Conservation (phyloP, 106 monocot genomes). For the Ottelia alismoides region DNA sequence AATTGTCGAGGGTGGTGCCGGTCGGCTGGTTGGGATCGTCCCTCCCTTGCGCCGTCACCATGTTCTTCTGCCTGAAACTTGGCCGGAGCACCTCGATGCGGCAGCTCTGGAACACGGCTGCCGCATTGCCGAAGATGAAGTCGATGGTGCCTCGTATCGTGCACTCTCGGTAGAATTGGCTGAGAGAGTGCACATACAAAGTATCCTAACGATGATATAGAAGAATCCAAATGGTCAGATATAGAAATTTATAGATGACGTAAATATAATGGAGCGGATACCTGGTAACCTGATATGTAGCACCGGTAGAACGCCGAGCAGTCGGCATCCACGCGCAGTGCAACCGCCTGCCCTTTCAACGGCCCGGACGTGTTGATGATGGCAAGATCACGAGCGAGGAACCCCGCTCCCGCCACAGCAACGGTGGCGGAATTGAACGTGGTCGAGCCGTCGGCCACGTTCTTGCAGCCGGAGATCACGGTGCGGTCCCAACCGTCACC, state of each 20-base stretch:
- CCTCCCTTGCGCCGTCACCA: constrained; percentile 39
- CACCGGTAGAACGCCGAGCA: constrained; percentile 35
- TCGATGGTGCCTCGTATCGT: constrained; percentile 49
- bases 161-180: constrained; percentile 63
- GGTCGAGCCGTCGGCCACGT: constrained; percentile 57
- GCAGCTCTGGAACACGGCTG: constrained; percentile 45
- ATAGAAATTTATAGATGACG: too few species aligned
- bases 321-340: constrained; percentile 49
- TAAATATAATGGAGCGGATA: too few species aligned
- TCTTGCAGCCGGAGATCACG: constrained; percentile 44
- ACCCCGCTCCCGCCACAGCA: constrained; percentile 39
- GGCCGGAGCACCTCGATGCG: constrained; percentile 25
- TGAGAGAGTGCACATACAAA: constrained; percentile 55
- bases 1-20: constrained; percentile 51
- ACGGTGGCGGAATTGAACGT: constrained; percentile 73
- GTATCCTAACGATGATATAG: too few species aligned
- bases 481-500: constrained; percentile 57
- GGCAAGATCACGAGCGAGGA: constrained; percentile 30
- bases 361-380: constrained; percentile 42
- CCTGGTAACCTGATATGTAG: constrained; percentile 47
- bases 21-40: constrained; percentile 44
- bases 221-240: too few species aligned
- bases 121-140: constrained; percentile 64
- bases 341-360: constrained; percentile 40
- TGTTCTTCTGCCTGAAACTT: constrained; percentile 33